Evolutionary conservation across 2,329 filamentous ascomycete species (phyloP).

Genomic region (Cladosporium sp.): DNA sequence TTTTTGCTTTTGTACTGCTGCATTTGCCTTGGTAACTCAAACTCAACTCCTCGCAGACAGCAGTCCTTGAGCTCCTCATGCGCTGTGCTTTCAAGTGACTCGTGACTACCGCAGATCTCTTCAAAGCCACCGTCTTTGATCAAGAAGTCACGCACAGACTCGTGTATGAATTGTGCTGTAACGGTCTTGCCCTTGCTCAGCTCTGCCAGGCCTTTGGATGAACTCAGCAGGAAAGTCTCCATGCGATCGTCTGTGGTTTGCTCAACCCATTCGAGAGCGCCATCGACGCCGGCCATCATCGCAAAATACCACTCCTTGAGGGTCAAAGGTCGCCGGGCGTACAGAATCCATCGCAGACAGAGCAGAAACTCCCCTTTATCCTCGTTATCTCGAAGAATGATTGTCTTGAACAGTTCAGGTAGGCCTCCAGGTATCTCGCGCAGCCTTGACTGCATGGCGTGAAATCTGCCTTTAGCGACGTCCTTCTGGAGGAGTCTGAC

Average conservation of each 20-base stretch:
- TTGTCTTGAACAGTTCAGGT: slow-evolving; percentile 47
- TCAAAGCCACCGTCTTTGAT: slow-evolving; percentile 33
- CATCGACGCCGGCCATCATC: slow-evolving; percentile 30
- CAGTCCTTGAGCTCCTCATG: slow-evolving; percentile 21
- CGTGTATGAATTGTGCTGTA: slow-evolving; percentile 52
- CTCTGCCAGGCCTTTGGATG: slow-evolving; percentile 51
- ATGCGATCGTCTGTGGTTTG: slow-evolving; percentile 26
- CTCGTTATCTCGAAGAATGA: slow-evolving; percentile 44
- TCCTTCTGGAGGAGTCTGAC: slow-evolving; percentile 45
- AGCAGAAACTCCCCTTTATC: slow-evolving; percentile 41
- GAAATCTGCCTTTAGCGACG: slow-evolving; percentile 28
- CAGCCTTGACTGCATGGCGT: slow-evolving; percentile 32
- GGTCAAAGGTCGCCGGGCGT: slow-evolving; percentile 40
- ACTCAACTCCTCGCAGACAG: slow-evolving; percentile 12
- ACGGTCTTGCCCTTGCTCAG: slow-evolving; percentile 28
- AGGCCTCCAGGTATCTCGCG: slow-evolving; percentile 40
- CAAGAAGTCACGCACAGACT: slow-evolving; percentile 49
- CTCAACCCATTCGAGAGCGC: slow-evolving; percentile 13
- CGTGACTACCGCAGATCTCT: slow-evolving; percentile 24
- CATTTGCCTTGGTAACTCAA: neutral
- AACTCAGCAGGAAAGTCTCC: slow-evolving; percentile 34
- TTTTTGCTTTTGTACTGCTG: neutral
- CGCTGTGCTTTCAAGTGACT: neutral
- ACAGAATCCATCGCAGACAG: slow-evolving; percentile 54
- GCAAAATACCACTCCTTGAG: slow-evolving; percentile 46